Base-by-base conservation (phyloP, 768 basidiomycete species). In the Pleurotus salmoneostramineus region DNA sequence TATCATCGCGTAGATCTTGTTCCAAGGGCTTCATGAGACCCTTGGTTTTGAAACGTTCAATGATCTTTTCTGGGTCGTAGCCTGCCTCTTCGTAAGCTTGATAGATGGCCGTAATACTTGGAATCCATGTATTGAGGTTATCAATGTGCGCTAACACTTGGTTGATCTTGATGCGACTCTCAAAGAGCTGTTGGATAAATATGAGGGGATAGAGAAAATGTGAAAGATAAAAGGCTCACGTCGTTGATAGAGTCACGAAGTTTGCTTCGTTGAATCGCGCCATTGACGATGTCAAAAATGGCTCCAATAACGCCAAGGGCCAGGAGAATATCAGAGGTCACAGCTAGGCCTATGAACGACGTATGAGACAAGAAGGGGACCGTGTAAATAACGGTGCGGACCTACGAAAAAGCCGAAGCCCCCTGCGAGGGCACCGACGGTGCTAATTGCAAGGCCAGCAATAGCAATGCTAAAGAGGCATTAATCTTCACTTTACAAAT, bases 321-420 rank as follows among this genome's bases (percentile, higher is more conserved):
- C 11, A 56, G 15, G 34, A 62, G 47, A 45, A 62, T 62, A 21
- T 58, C 52, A 35, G 45, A 34, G 6, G 61, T 62, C 10, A 59
- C 58, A 36, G 58, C 61, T 31, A 62, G 21, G 4, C 61, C 61
- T 62, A 44, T 15, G 3, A 15, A 33, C 36, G 12, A 17, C 6
- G 17, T 31, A 4, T 44, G 17, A 6, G 27, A 35, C 8, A 15
- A n/a, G 47, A 5, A 42, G 15, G 17, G n/a, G 48, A 17, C 15
- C n/a, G 33, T 12, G 11, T 12, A 48, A 34, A 10, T 12, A 21
- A 3, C 2, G 15, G 21, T 27, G 15, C 44, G 33, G 37, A 57
- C 61, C 61, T 36, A 58, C 61, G 32, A 62, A 51, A 51, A 62
- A 62, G 5, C 61, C 61, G 54, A 62, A 56, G 3, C 61, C 61